Conservation (phyloP, 2,329 filamentous ascomycete genomes). For the Fusarium begoniae region DNA sequence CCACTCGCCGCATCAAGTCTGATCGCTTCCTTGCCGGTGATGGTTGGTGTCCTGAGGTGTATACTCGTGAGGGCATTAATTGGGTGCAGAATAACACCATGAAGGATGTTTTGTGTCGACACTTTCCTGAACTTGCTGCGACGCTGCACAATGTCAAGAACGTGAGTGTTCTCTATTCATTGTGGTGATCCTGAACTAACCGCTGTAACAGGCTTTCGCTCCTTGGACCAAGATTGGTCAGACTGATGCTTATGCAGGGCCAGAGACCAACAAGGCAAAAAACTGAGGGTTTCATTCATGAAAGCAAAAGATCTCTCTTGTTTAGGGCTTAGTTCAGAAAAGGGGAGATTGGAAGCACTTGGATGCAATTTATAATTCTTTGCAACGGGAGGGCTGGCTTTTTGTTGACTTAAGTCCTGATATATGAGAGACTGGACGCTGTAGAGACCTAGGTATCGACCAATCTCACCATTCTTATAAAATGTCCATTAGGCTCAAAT, state of each 20-base stretch:
- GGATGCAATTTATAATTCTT: too few species aligned
- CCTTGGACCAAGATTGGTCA: conserved; percentile 24
- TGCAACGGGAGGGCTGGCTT: fast-evolving
- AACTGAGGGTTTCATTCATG: not conserved
- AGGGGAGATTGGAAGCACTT: too few species aligned
- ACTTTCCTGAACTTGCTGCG: conserved; percentile 23
- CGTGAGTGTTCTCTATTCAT: not conserved
- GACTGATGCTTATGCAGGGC: conserved; percentile 5
- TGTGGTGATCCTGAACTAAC: not conserved
- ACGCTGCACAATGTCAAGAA: conserved; percentile 10
- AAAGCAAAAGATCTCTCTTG: fast-evolving
- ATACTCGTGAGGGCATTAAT: conserved; percentile 15
- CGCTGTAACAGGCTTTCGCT: conserved; percentile 1
- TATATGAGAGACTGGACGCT: fast-evolving
- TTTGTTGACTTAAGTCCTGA: fast-evolving
- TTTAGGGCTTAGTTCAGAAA: fast-evolving
- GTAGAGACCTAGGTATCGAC: fast-evolving
- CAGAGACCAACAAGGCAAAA: conserved; percentile 15
- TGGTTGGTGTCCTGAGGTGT: conserved; percentile 25
- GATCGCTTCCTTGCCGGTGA: conserved; percentile 21
- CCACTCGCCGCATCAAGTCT: conserved; percentile 19
- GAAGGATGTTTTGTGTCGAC: conserved; percentile 24
- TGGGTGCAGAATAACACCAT: conserved; percentile 27
- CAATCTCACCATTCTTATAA: fast-evolving
- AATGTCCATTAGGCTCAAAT: fast-evolving